Base-by-base conservation (phyloP, 2,329 filamentous ascomycete species). In the Eurotiales sp. region DNA sequence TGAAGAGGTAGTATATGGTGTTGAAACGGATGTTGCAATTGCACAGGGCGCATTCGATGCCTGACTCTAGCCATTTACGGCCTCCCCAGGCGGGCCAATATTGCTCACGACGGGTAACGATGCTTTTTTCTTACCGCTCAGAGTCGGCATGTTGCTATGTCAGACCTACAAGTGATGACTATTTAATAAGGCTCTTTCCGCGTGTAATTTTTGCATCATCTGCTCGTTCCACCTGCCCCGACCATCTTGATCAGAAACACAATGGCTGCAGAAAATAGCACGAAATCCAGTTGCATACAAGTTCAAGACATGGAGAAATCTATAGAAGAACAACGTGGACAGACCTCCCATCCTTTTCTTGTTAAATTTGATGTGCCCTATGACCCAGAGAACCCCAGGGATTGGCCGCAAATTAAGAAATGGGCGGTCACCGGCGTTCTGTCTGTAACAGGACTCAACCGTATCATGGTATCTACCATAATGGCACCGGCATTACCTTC, bases 391-490 rank as follows among this genome's bases (percentile, higher is more conserved):
- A 60, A 66, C 32, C 62, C 65, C 2, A 55, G 58, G 40, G 76
- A 79, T 63, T 83, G 80, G 78, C 55, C 68, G 0, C 63, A 63
- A 11, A 64, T 63, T 23, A 73, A 69, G 57, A 82, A 81, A 61
- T 82, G 78, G 79, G 62, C 62, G 2, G 72, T 73, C 15, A 75
- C 78, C 2, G 67, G 76, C 25, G 62, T 80, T 54, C 61, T 80
- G 30, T 72, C 78, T 1, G 64, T 70, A 36, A 77, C 79, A 54
- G 78, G 77, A 7, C 70, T 81, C 57, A 77, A 81, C 53, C 76
- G 77, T n/a, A 78, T 80, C 1, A 78, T 83, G 52, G 77, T 78
- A 3, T 79, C 76, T 14, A 77, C 76, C 48, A 82, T 83, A 61
- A 59, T 76, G 5, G 69, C 74, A 0, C 75, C 74, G 2, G 72